phyloP scores from a whole-genome alignment of 345 rosid species.

The Crucihimalaya himalaica region DNA sequence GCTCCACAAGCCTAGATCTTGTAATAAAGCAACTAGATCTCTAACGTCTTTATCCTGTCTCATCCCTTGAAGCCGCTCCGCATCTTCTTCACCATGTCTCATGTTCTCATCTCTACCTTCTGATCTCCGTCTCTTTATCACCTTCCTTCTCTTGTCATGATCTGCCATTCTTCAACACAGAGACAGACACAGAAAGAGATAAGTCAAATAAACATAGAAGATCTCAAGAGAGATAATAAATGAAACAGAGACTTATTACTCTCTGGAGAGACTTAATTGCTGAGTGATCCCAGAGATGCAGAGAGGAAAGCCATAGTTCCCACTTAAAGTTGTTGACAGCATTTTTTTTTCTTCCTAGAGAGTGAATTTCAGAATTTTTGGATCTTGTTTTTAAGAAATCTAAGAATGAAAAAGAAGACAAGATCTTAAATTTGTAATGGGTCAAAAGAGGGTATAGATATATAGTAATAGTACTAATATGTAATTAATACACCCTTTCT shows the following conservation, averaged over 20 bases:
- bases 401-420: background rate
- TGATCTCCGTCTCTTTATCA: conserved; percentile 49
- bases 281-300: conserved; percentile 49
- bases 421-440: conserved; percentile 25
- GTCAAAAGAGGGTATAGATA: conserved; percentile 2
- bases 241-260: conserved; percentile 36
- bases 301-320: conserved; percentile 58
- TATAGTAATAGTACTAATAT: conserved; percentile 33
- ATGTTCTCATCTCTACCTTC: conserved; percentile 15
- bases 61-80: conserved; percentile 21
- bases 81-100: conserved; percentile 36
- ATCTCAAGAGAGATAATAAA: background rate
- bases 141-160: conserved; percentile 58
- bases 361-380: background rate
- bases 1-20: conserved; percentile 43
- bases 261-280: conserved; percentile 43
- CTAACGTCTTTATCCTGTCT: conserved; percentile 33
- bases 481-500: background rate
- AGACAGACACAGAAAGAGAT: background rate
- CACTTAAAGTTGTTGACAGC: conserved; percentile 52
- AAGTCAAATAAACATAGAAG: conserved; percentile 20
- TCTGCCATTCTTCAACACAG: conserved; percentile 51
- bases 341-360: conserved; percentile 24
- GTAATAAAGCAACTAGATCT: conserved; percentile 45
- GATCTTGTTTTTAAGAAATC: conserved; percentile 11